Percentiles rank a stretch among this genome's conserved stretches.
Conservation (phyloP, 2,329 filamentous ascomycete genomes). For the Botrytis elliptica region DNA sequence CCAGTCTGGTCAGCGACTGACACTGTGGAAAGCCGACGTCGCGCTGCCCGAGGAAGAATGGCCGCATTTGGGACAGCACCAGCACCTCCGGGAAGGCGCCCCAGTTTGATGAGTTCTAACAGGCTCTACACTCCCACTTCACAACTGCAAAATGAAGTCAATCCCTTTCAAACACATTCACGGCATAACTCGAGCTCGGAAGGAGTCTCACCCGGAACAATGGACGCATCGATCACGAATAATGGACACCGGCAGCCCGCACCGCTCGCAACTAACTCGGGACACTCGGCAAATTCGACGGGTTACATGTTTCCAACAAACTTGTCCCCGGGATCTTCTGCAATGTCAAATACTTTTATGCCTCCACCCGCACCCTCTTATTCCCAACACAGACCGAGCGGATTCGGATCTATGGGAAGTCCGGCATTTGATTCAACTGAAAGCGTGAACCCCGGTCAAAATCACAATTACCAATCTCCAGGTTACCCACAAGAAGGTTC, state of each 20-base stretch:
- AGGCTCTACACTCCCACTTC: constrained; percentile 23
- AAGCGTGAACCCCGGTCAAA: background rate
- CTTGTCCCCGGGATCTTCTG: background rate
- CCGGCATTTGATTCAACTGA: background rate
- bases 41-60: constrained; percentile 29
- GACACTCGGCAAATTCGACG: background rate
- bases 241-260: background rate
- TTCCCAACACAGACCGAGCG: background rate
- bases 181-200: constrained; percentile 7
- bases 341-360: background rate
- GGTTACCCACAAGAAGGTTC: background rate
- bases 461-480: background rate
- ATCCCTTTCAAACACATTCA: background rate
- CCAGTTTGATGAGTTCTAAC: constrained; percentile 30
- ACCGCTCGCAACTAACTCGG: background rate
- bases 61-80: constrained; percentile 24
- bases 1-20: background rate
- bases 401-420: background rate
- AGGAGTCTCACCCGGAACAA: constrained; percentile 14
- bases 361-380: background rate
- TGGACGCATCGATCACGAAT: background rate
- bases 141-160: constrained; percentile 6
- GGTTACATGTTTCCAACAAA: background rate
- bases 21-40: constrained; percentile 30
- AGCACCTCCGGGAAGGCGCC: constrained; percentile 26